Conservation (phyloP, 2,329 filamentous ascomycete species). For the Nakataea oryzae region DNA sequence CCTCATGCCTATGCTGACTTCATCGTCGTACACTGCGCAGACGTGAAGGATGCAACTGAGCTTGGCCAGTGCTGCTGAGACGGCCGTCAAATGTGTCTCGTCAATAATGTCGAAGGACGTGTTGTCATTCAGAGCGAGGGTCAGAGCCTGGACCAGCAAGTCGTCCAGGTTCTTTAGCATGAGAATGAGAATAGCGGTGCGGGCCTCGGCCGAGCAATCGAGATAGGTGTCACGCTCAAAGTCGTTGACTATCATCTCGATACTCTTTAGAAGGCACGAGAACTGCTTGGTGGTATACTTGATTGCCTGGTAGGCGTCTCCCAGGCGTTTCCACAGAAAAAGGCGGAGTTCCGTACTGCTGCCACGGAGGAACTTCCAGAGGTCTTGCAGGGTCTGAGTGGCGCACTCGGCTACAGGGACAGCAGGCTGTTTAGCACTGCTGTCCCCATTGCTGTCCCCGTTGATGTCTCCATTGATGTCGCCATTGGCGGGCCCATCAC, state of each 20-base stretch:
- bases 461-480: no score
- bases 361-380: slow-evolving; percentile 74
- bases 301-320: slow-evolving; percentile 78
- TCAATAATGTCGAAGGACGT: slow-evolving; percentile 77
- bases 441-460: slow-evolving; percentile 10
- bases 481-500: slow-evolving; percentile 1
- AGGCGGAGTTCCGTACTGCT: slow-evolving; percentile 76
- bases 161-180: slow-evolving; percentile 74
- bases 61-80: slow-evolving; percentile 60
- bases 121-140: slow-evolving; percentile 54
- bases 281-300: slow-evolving; percentile 80
- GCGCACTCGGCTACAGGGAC: slow-evolving; percentile 39
- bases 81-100: slow-evolving; percentile 63
- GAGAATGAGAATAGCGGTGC: slow-evolving; percentile 59
- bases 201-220: slow-evolving; percentile 47
- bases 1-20: slow-evolving; percentile 67
- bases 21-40: slow-evolving; percentile 74
- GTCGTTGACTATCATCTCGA: slow-evolving; percentile 67
- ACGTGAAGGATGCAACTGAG: slow-evolving; percentile 68
- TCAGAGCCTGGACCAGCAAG: slow-evolving; percentile 60
- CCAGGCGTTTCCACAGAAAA: slow-evolving; percentile 84
- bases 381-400: slow-evolving; percentile 55
- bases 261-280: slow-evolving; percentile 74
- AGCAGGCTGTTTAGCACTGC: slow-evolving; percentile 9
- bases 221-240: slow-evolving; percentile 53